These are phyloP conservation scores for Schwanniomyces pseudopolymorphus DNA, from an alignment of 805 yeast genomes.

Conservation along the genomic window DNA sequence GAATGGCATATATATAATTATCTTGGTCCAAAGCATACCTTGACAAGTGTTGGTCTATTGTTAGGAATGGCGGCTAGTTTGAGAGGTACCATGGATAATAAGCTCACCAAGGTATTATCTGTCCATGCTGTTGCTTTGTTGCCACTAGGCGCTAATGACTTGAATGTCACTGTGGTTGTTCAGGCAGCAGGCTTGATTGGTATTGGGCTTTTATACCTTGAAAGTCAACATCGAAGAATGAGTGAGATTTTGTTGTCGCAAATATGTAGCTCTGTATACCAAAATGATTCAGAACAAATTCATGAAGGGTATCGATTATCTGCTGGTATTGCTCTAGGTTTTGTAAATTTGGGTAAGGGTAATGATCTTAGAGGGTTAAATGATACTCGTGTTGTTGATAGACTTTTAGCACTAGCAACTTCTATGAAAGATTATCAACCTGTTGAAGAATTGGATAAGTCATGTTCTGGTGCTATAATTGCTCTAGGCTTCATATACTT, in stretches of 20 bases:
- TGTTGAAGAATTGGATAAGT: conserved; percentile 55
- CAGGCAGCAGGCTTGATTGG: conserved; percentile 93
- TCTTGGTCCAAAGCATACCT: conserved; percentile 82
- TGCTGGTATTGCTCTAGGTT: conserved; percentile 87
- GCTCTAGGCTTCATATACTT: conserved; percentile 75
- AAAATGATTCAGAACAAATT: conserved; percentile 55
- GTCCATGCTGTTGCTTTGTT: conserved; percentile 90
- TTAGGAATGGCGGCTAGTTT: conserved; percentile 92
- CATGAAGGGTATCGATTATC: conserved; percentile 83
- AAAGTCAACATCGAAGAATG: conserved; percentile 81
- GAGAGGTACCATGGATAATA: conserved; percentile 78
- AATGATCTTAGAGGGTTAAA: conserved; percentile 55
- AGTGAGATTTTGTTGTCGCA: conserved; percentile 76
- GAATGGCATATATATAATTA: conserved; percentile 97
- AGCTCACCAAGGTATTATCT: conserved; percentile 84
- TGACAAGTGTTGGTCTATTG: conserved; percentile 81
- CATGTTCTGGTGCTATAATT: conserved; percentile 71
- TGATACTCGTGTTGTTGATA: conserved; percentile 65
- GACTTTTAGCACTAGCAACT: conserved; percentile 55
- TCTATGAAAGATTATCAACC: conserved; percentile 65
- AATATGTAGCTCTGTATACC: conserved; percentile 51
- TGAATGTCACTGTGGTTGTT: conserved; percentile 77
- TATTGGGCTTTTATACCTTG: conserved; percentile 78
- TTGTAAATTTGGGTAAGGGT: conserved; percentile 78
- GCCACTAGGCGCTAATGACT: conserved; percentile 87